These are phyloP conservation scores for Aspergillus sp. DNA, from an alignment of 2,329 filamentous ascomycete species.

Conservation along the genomic window DNA sequence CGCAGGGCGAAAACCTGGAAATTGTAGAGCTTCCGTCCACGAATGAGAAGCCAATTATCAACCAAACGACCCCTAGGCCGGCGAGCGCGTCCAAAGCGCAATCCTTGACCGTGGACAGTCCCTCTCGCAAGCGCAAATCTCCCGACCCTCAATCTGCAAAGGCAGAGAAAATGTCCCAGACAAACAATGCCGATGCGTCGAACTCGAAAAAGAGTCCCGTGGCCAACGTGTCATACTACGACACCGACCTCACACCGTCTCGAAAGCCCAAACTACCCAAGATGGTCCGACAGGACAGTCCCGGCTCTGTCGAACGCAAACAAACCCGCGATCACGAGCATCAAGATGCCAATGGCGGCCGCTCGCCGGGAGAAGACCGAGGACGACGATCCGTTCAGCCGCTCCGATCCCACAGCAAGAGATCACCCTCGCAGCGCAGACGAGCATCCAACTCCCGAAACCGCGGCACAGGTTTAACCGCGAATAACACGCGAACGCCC, in stretches of 20 bases:
- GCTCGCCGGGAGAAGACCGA: neutral
- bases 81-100: neutral
- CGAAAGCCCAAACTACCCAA: constrained; percentile 33
- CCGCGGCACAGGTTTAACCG: constrained; percentile 3
- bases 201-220: neutral
- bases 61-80: constrained; percentile 8
- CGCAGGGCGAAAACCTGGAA: constrained; percentile 2
- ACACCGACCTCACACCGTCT: constrained; percentile 19
- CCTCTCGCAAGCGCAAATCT: constrained; percentile 37
- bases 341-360: neutral
- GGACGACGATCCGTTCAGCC: constrained; percentile 19
- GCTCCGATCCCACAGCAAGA: constrained; percentile 17
- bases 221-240: constrained; percentile 16
- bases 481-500: constrained; percentile 1
- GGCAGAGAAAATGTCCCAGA: neutral
- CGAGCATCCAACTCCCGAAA: constrained; percentile 22
- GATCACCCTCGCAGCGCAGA: constrained; percentile 16
- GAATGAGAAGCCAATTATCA: neutral
- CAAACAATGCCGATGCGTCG: neutral
- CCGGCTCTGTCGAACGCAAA: constrained; percentile 34
- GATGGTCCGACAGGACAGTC: constrained; percentile 30
- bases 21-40: neutral
- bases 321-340: constrained; percentile 11
- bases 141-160: constrained; percentile 28
- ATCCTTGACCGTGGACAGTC: constrained; percentile 28